phyloP scores from a whole-genome alignment of 306 rosid genomes.

The Casuarina equisetifolia region DNA sequence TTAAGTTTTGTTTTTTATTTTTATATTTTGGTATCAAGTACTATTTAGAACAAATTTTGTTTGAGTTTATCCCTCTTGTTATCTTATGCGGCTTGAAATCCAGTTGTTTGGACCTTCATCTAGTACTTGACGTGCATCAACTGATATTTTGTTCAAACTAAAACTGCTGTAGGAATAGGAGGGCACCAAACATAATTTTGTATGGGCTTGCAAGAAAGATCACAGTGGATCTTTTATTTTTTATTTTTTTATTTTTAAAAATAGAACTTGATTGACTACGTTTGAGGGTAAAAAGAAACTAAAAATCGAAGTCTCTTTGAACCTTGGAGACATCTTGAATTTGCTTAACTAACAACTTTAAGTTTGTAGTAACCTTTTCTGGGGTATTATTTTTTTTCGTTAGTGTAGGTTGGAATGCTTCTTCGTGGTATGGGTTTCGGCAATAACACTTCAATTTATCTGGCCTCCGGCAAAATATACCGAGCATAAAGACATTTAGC shows the following conservation, averaged over 20 bases:
- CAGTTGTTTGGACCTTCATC: conserved; percentile 19
- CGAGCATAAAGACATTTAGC: conserved; percentile 68
- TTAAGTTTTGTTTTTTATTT: background rate
- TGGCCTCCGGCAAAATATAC: conserved; percentile 92
- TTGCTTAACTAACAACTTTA: background rate
- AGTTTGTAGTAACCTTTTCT: background rate
- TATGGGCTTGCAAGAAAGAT: background rate
- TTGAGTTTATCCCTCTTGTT: background rate
- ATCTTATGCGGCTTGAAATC: background rate
- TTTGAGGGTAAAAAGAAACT: background rate
- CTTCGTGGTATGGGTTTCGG: conserved; percentile 92
- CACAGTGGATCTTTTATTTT: background rate
- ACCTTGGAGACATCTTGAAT: background rate
- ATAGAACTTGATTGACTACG: background rate
- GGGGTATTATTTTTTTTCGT: conserved; percentile 36
- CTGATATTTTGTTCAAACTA: background rate
- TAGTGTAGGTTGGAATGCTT: conserved; percentile 85
- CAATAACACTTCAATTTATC: conserved; percentile 74
- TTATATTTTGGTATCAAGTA: background rate
- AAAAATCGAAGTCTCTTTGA: background rate
- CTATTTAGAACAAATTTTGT: background rate
- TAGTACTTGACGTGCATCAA: background rate
- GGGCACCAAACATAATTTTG: background rate
- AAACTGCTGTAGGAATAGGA: background rate
- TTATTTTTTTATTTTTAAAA: background rate